Percentiles rank a stretch among this genome's conserved stretches.
phyloP scores from a whole-genome alignment of 148 eudicot genomes.

The Rhododendron mucronatum region DNA sequence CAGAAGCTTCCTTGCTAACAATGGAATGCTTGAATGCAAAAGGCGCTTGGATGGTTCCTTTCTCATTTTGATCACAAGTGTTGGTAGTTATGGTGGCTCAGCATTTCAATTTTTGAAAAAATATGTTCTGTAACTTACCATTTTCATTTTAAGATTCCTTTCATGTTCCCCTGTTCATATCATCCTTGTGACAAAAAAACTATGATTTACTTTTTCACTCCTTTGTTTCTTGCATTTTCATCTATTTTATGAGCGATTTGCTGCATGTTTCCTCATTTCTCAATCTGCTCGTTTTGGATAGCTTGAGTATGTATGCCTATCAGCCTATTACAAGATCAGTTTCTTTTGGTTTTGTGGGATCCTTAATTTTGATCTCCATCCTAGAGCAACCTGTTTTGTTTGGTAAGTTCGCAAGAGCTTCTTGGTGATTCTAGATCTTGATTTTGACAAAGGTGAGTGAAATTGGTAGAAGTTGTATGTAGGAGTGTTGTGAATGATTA shows the following conservation, averaged over 20 bases:
- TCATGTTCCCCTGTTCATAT: neutral
- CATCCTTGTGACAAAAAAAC: neutral
- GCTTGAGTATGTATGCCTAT: neutral
- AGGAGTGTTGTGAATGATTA: neutral
- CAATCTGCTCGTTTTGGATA: neutral
- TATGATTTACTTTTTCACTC: neutral
- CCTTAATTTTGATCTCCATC: slow-evolving; percentile 1
- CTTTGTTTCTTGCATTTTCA: neutral
- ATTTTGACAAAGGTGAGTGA: neutral
- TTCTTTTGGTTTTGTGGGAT: slow-evolving; percentile 5
- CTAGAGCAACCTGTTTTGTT: neutral
- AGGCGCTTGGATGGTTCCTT: neutral
- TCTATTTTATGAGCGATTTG: neutral
- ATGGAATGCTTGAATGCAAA: neutral
- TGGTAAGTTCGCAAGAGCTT: neutral
- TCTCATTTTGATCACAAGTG: neutral
- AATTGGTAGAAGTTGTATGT: neutral
- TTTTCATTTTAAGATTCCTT: neutral
- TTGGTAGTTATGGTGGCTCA: neutral
- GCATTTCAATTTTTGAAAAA: neutral
- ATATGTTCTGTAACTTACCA: neutral
- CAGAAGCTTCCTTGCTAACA: slow-evolving; percentile 1
- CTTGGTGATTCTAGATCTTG: neutral
- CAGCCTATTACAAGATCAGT: neutral
- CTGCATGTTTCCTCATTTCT: neutral